Evolutionary conservation across 768 basidiomycete species (phyloP), one percentile per base, ranked within the genome.

Genomic region (Leucocoprinus birnbaumii): DNA sequence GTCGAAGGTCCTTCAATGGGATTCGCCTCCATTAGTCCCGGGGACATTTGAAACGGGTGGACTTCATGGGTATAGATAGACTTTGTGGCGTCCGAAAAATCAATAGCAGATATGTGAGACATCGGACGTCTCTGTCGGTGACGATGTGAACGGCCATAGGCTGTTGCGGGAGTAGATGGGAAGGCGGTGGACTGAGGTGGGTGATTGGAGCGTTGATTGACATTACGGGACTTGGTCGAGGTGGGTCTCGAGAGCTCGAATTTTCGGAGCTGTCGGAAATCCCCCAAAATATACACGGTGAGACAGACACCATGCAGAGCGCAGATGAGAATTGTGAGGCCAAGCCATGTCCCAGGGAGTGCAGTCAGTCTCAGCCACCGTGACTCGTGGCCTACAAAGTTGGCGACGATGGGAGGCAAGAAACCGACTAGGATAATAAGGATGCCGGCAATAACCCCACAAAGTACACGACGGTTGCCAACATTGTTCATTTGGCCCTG

Each of bases 261-360:
- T 59, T 82, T 85, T 60, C 86, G 83, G 18, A 91, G 75, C 62
- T 91, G 89, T 7, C 89, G 75, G 18, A 91, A 73, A 67, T 91
- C 89, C 7, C 89, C 89, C 61, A 91, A 89, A 26, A 91, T 64
- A 64, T 90, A 91, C 4, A 91, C 80, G 64, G 87, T 88, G 53
- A 91, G 65, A 64, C 89, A 91, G 10, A 91, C 82, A 3, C 89
- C 89, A 57, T 89, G 79, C 34, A 89, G 59, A 48, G 86, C 85
- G 3, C 83, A 76, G 3, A 89, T 57, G 14, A 88, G 60, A 14
- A 88, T 68, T 2, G 80, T 80, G 18, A 89, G 62, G 18, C 89
- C 89, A 7, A 89, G 62, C 85, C 86, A 91, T 48, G 89, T 63
- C 0, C 86, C 87, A 0, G 87, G 87, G 0, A 89, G 65, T 0